Evolutionary conservation across 805 yeast genomes (phyloP), one percentile per base, ranked within the genome.

Genomic region (Yarrowia sp.): DNA sequence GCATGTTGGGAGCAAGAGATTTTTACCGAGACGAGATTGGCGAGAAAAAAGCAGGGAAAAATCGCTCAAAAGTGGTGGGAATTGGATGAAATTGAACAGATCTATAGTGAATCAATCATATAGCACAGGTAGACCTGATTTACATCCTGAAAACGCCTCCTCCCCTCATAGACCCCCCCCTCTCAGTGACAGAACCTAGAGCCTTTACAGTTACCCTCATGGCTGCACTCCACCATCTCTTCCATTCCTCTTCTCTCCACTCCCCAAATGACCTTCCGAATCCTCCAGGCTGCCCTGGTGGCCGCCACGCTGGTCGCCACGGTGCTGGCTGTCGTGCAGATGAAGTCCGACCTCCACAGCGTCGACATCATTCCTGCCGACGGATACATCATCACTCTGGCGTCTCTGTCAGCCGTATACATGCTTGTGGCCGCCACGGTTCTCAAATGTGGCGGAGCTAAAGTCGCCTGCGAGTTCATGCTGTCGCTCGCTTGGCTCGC

Each of bases 401-500:
- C 59, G 8, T 38, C 45, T 22, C n/a, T 53, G 16, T 53, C 59
- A 3, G 45, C 45, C 19, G 35, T 38, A 3, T 53, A 53, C 45
- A 38, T 53, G 45, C 12, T 36, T 7, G 16, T 40, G 32, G 41
- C 55, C 5, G 11, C 16, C 12, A 10, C 16, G 8, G n/a, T 12
- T 19, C 11, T 53, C 35, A 19, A 38, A 11, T 8, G n/a, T 1
- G 8, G 16, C 14, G 36, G 55, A 14, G 14, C 11, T 26, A 35
- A 16, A 32, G 45, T 38, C 15, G n/a, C 26, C 32, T 12, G 16
- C 16, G 58, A 53, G 35, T 14, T 19, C 35, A 3, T 53, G 43
- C 45, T 53, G 36, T 53, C 45, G 4, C 35, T 53, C 12, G 59
- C 59, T 3, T 53, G 59, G 59, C 45, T 53, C 32, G 45, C 59